Evolutionary conservation across 140 eudicot species (phyloP), one percentile per base, ranked within the genome.

Genomic region (Erigeron philadelphicus): DNA sequence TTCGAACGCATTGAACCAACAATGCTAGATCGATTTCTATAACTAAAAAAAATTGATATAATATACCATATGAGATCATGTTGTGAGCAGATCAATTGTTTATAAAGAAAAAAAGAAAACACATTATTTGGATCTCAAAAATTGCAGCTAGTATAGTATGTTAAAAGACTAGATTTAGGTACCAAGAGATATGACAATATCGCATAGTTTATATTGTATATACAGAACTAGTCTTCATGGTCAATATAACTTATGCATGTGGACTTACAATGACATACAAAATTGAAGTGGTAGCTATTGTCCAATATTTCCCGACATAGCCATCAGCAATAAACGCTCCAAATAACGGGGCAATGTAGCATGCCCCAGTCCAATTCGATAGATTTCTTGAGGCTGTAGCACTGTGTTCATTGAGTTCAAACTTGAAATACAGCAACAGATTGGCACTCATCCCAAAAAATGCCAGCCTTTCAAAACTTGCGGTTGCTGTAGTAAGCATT

Each of bases 391-490:
- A 42, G 9, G 78, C 78, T 1, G 78, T 38, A 3, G 52, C 48
- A 49, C 71, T 73, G 15, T 71, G 76, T 53, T 71, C 21, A 13
- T 71, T 58, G 8, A 71, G 60, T 19, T 71, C 46, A 59, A 16
- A 6, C 67, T 71, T 71, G 12, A 71, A 71, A 44, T 71, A 71
- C 35, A 45, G 68, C 7, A 62, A 11, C 45, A 73, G 12, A 18
- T 73, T 73, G n/a, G 71, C 31, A 59, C 71, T 53, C 53, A 73
- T 73, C 53, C 78, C 78, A 63, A 44, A 73, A 46, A 8, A 73
- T 15, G 78, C 78, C 43, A 80, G 69, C 35, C 87, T 71, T 72
- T 82, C 83, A 61, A 78, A 67, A 62, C 83, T 74, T 48, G 78
- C 84, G 17, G 70, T 78, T 44, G 78, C 84, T 81, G 75, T 53